Evolutionary conservation across 306 rosid genomes (phyloP), one percentile per base, ranked within the genome.

Genomic region (Boehmeria nivea): DNA sequence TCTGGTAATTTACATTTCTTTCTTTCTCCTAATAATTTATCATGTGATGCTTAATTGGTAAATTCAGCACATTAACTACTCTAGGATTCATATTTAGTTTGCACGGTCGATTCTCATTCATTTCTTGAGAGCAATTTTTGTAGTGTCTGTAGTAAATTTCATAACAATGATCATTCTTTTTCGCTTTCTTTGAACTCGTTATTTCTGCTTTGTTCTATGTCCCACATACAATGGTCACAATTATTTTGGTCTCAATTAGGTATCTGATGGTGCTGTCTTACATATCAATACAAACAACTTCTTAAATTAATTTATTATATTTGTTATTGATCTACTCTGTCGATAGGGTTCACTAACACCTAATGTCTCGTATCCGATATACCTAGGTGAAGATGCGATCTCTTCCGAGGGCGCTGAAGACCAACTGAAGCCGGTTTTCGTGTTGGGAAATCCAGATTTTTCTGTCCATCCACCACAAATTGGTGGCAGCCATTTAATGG

Each of bases 401-500:
- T 59, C 55, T 50, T 70, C 63, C 37, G 65, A 69, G 68, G 59
- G 66, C 56, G 70, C 58, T 24, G 77, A 76, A 59, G 67, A 65
- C 56, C 67, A 68, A 66, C 66, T 66, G 77, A 82, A 81, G 70
- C 78, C 82, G 3, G 50, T 57, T 57, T 43, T 69, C 52, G 52
- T 73, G 60, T 55, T 39, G 59, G 80, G 74, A 42, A 76, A 58
- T 56, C 47, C 78, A 24, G 81, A 79, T 63, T 58, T 79, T 8
- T 52, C 54, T 59, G 22, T 55, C 50, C 72, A 66, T 64, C 67
- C 62, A 52, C 55, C 82, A 25, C 78, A 77, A 76, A 66, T 70
- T 73, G 77, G 76, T 64, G 12, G 33, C 40, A 69, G 51, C 63
- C 54, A 49, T 57, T 37, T 74, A 47, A 65, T 78, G 96, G 94